phyloP scores from a whole-genome alignment of 1,284 basidiomycete genomes.

The Ustilago loliicola region DNA sequence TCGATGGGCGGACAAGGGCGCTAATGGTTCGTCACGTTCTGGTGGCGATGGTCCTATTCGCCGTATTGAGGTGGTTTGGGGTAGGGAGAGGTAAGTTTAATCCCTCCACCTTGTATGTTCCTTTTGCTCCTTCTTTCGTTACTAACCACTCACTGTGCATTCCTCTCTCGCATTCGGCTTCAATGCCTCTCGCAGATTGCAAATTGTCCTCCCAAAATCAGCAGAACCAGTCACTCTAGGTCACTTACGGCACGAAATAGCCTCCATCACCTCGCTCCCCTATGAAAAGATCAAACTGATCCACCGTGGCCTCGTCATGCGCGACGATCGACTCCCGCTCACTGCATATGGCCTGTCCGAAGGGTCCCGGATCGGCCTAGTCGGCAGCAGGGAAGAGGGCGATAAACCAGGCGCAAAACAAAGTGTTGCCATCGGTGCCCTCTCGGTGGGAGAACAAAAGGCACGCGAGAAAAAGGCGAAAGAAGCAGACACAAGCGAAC shows the following conservation, averaged over 20 bases:
- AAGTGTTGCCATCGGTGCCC: slow-evolving; percentile 15
- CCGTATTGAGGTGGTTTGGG: slow-evolving; percentile 63
- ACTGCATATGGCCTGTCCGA: slow-evolving; percentile 57
- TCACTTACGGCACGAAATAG: slow-evolving; percentile 61
- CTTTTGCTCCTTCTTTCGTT: neutral
- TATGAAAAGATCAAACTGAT: slow-evolving; percentile 61
- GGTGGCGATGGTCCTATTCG: slow-evolving; percentile 36
- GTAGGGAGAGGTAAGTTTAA: slow-evolving; percentile 56
- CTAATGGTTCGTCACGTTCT: slow-evolving; percentile 11
- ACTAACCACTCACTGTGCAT: neutral
- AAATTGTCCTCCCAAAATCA: slow-evolving; percentile 48
- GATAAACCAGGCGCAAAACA: slow-evolving; percentile 51
- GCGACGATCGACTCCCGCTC: slow-evolving; percentile 62
- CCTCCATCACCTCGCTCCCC: slow-evolving; percentile 60
- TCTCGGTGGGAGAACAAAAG: slow-evolving; percentile 49
- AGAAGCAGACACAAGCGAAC: slow-evolving; percentile 49
- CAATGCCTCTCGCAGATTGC: slow-evolving; percentile 34
- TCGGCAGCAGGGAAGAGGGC: slow-evolving; percentile 52
- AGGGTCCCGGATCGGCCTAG: slow-evolving; percentile 61
- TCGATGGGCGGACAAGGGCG: slow-evolving; percentile 36
- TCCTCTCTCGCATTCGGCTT: neutral
- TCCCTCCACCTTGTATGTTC: neutral
- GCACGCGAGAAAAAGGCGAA: slow-evolving; percentile 43
- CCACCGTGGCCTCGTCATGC: slow-evolving; percentile 60
- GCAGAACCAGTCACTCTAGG: slow-evolving; percentile 51